Evolutionary conservation across 2,329 filamentous ascomycete genomes (phyloP), one percentile per base, ranked within the genome.

Genomic region (Colletotrichum gigasporum): DNA sequence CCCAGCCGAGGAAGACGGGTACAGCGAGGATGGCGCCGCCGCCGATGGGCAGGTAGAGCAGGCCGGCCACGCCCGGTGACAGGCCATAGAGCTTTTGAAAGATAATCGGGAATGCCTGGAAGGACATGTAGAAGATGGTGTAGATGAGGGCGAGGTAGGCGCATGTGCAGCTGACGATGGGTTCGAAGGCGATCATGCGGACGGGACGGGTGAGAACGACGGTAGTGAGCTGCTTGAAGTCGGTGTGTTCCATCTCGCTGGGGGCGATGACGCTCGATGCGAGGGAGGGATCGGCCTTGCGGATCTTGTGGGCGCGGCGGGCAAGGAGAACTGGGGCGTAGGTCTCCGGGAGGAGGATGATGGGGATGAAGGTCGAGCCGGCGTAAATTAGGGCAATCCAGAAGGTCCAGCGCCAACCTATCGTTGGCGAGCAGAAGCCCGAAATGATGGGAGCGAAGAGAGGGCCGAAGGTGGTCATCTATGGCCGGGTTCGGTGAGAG

Each of bases 91-190:
- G 72, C 22, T 77, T 72, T 67, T 85, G 79, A 74, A 92, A 94
- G 67, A 93, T 90, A 64, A 90, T 82, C 2, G 89, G 89, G 73
- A 90, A 94, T 2, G 90, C 90, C 73, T 93, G 88, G 70, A 95
- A 93, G 72, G 88, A 93, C 77, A 94, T 91, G 81, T 87, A 86
- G 71, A 86, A 86, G 68, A 86, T 85, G 50, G 80, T 85, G 72
- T 93, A 94, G 32, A 88, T 84, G 26, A 94, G 80, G 32, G 91
- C 88, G 10, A 94, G 81, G 74, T 93, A 94, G 71, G 87, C 72
- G 74, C 89, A 93, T 1, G 85, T 87, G 50, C 88, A 90, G 22
- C 89, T 81, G 7, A 95, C 91, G 51, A 95, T 91, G 50, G 90
- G 88, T 72, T 96, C 92, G 42, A 85, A 89, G 52, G 85, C 44